A percentile compares a stretch with the other conserved stretches of the same genome.
These are phyloP conservation scores for Kalanchoe fedtschenkoi DNA, from an alignment of 164 flowering plant species.

Conservation along the genomic window DNA sequence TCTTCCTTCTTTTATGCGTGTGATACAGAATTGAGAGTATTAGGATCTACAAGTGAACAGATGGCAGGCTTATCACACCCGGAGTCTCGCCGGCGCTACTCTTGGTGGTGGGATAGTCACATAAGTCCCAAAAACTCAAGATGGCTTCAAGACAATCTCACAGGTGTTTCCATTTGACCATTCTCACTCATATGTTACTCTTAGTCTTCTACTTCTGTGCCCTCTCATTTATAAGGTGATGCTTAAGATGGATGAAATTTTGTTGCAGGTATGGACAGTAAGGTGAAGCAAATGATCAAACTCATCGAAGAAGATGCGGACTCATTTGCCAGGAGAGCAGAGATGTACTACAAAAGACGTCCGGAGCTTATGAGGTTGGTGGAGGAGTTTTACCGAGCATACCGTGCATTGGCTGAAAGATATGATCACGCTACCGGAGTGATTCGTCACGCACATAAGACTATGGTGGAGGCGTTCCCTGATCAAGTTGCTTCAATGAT, in stretches of 20 bases:
- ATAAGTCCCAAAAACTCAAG: conserved; percentile 93
- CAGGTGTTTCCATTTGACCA: conserved; percentile 35
- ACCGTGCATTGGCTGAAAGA: conserved; percentile 68
- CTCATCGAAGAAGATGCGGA: conserved; percentile 68
- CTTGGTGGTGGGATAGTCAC: conserved; percentile 99
- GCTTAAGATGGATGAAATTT: not conserved
- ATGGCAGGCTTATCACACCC: not conserved
- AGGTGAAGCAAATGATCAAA: conserved; percentile 60
- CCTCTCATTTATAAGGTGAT: no score
- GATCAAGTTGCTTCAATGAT: conserved; percentile 36
- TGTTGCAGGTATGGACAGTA: conserved; percentile 49
- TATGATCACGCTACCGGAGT: conserved; percentile 67
- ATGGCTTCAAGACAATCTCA: conserved; percentile 93
- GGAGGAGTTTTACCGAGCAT: conserved; percentile 65
- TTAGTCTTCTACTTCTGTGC: not conserved
- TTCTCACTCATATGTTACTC: not conserved
- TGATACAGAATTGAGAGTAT: not conserved
- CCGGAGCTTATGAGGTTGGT: conserved; percentile 69
- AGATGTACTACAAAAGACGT: conserved; percentile 65
- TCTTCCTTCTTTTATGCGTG: not conserved
- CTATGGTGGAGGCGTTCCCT: conserved; percentile 61
- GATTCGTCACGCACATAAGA: conserved; percentile 50
- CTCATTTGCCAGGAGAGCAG: conserved; percentile 68
- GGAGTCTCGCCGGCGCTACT: conserved; percentile 27
- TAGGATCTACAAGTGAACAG: not conserved